Conservation (phyloP, 1,139 yeast genomes). For the Pichia sp. region DNA sequence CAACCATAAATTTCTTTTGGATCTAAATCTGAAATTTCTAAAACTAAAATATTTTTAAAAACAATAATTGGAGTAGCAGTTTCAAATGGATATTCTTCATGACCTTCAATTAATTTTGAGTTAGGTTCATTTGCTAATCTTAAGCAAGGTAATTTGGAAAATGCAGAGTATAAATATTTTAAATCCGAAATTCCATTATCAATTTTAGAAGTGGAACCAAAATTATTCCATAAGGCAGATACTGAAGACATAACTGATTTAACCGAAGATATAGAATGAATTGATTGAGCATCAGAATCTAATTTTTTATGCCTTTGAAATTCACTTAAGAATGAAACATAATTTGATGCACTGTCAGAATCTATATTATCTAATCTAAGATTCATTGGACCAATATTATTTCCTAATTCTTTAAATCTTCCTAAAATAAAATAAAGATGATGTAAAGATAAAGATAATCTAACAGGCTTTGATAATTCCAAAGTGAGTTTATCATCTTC, state of each 20-base stretch:
- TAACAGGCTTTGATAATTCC: conserved; percentile 36
- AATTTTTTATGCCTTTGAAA: conserved; percentile 41
- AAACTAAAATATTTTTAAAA: conserved; percentile 56
- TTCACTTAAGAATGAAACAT: conserved; percentile 37
- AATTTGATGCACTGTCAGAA: conserved; percentile 43
- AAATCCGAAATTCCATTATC: conserved; percentile 43
- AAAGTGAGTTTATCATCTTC: conserved; percentile 12
- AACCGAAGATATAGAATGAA: conserved; percentile 58
- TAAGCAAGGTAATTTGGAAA: conserved; percentile 60
- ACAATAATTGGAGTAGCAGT: conserved; percentile 57
- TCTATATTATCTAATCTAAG: conserved; percentile 53
- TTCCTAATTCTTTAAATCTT: conserved; percentile 46
- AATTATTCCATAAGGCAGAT: conserved; percentile 34
- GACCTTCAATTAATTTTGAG: conserved; percentile 49
- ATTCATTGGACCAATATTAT: conserved; percentile 60
- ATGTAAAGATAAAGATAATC: conserved; percentile 54
- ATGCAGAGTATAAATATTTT: conserved; percentile 56
- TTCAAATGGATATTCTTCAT: conserved; percentile 68
- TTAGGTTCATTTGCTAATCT: conserved; percentile 54
- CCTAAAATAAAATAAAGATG: conserved; percentile 58
- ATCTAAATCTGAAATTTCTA: conserved; percentile 54
- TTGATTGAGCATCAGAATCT: conserved; percentile 54
- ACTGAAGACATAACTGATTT: conserved; percentile 45
- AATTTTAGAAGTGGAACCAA: conserved; percentile 23
- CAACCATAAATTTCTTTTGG: conserved; percentile 65